Evolutionary conservation across 805 yeast genomes (phyloP).

Genomic region (Lipomyces spencermartinsiae): DNA sequence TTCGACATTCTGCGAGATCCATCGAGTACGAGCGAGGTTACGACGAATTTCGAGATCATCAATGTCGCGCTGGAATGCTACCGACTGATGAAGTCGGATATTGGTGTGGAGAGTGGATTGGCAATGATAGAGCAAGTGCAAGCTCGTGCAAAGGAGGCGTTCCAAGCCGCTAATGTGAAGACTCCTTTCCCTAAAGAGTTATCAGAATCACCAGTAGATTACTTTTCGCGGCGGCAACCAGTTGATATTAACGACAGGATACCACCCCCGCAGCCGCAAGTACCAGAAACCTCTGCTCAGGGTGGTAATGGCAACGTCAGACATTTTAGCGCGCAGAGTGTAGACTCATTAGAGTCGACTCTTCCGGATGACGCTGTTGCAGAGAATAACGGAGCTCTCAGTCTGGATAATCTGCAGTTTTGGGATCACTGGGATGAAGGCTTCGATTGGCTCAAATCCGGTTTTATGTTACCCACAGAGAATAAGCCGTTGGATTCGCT

Average conservation of each 20-base stretch:
- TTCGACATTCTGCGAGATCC: slow-evolving; percentile 36
- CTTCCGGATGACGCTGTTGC: not conserved
- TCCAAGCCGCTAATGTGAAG: slow-evolving; percentile 25
- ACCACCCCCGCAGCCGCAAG: not conserved
- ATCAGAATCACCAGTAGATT: not conserved
- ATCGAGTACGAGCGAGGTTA: slow-evolving; percentile 26
- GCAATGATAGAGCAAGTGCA: slow-evolving; percentile 34
- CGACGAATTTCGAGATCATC: slow-evolving; percentile 35
- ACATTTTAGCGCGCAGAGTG: not conserved
- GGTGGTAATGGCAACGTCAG: not conserved
- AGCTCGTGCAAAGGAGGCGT: slow-evolving; percentile 28
- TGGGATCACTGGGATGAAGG: slow-evolving; percentile 37
- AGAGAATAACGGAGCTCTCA: not conserved
- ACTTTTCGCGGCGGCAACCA: not conserved
- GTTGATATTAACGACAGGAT: not conserved
- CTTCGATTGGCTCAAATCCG: slow-evolving; percentile 35
- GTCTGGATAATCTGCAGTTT: slow-evolving; percentile 20
- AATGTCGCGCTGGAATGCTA: slow-evolving; percentile 36
- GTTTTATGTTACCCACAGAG: slow-evolving; percentile 34
- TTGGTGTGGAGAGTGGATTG: slow-evolving; percentile 29
- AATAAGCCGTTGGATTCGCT: not conserved
- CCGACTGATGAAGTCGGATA: slow-evolving; percentile 30
- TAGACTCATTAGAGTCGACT: not conserved
- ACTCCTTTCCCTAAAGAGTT: not conserved
- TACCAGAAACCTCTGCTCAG: not conserved